Percentiles rank a stretch among this genome's conserved stretches.
phyloP scores from a whole-genome alignment of 108 stramenopile species.

The Nitzschia sp. region DNA sequence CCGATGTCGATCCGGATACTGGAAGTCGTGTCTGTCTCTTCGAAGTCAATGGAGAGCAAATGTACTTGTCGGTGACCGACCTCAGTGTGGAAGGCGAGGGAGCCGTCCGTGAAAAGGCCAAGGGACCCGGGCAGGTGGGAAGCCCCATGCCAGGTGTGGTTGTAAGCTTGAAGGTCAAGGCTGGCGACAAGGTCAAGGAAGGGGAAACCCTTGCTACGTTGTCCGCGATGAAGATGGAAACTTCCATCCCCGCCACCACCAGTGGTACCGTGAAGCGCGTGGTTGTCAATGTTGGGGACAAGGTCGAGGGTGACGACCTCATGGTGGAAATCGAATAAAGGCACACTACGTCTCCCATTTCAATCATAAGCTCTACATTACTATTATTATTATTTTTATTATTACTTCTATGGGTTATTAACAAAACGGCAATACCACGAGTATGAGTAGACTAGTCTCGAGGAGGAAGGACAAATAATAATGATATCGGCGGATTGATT shows the following conservation, averaged over 20 bases:
- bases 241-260: conserved; percentile 72
- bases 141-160: conserved; percentile 94
- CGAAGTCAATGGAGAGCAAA: conserved; percentile 85
- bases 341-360: too few relatives aligned
- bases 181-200: conserved; percentile 83
- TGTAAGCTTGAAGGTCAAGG: conserved; percentile 79
- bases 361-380: too few relatives aligned
- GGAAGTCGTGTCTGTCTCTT: conserved; percentile 78
- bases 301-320: conserved; percentile 85
- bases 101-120: conserved; percentile 60
- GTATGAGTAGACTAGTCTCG: too few relatives aligned
- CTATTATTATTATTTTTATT: too few relatives aligned
- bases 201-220: conserved; percentile 88
- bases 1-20: conserved; percentile 49
- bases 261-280: conserved; percentile 75
- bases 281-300: conserved; percentile 81
- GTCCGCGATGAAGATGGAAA: conserved; percentile 98
- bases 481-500: too few relatives aligned
- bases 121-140: conserved; percentile 68
- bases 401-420: too few relatives aligned
- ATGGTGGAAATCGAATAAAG: conserved; percentile 74
- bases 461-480: too few relatives aligned
- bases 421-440: too few relatives aligned
- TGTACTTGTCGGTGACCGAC: conserved; percentile 70
- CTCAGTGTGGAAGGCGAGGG: conserved; percentile 35